Evolutionary conservation across 495 filamentous ascomycete species (phyloP), one percentile per base, ranked within the genome.

Genomic region (Zalerion maritima): DNA sequence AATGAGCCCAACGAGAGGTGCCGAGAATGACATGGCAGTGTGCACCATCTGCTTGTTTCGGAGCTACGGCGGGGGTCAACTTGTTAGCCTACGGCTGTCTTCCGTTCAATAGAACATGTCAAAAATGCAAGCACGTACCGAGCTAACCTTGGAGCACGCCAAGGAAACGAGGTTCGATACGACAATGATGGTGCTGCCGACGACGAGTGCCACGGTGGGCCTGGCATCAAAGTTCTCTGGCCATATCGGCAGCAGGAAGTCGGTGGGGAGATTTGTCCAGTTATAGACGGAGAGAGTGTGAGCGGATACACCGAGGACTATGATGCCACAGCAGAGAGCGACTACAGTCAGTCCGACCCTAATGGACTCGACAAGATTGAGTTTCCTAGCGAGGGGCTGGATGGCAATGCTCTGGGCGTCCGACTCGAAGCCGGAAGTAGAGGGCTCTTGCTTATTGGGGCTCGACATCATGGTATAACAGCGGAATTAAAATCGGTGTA

Each of bases 261-360:
- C 51, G 18, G 35, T 30, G 2, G 52, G 26, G 10, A 66, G 33
- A 28, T 57, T 50, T n/a, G 67, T 71, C 15, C 39, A 38, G 36
- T 69, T 44, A 49, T 67, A 69, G 14, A 61, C 55, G 14, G 47
- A 36, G 30, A 69, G 42, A 0, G 57, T 55, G 40, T 71, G 55
- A 40, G 36, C 60, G 3, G 64, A 52, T 4, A 62, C 54, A 14
- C 56, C 63, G 15, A 71, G 49, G 29, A 67, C 49, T 11, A 55
- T 55, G 26, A 69, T 34, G 30, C 55, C 57, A 41, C 60, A 57
- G 14, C 60, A 49, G 5, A 67, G 47, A 13, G 59, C 55, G n/a
- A 71, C 40, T n/a, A 35, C 40, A 4, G 57, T 67, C 18, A 62
- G 46, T 29, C 52, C 65, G 5, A 57, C 14, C 11, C 58, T 52